Base-by-base conservation (phyloP, 257 asterid species). In the Rubia yunnanensis region DNA sequence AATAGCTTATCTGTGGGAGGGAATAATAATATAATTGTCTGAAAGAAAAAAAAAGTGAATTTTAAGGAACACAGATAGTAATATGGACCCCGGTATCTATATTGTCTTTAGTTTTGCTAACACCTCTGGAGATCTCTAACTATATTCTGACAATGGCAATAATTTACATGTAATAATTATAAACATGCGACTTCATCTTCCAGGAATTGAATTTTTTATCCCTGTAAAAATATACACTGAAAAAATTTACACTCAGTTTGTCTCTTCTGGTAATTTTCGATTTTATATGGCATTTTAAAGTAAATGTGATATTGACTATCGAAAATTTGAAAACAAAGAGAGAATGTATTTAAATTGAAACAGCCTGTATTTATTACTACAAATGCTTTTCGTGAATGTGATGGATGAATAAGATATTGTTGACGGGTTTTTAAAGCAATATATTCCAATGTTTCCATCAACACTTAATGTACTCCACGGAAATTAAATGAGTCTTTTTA, bases 321-420 rank as follows among this genome's bases (percentile, higher is more conserved):
- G 60, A 1, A 52, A 50, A 30, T 49, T 22, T 50, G 70, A 32
- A 52, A 66, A 28, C 23, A 50, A 5, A n/a, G 10, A 49, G 26
- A 49, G 11, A 49, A 49, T 50, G 50, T 13, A 44, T 23, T 32
- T 7, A 34, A 3, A 22, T 3, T 34, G 10, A 6, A 14, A 36
- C 70, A 34, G 46, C 34, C 70, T 52, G 70, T 66, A 66, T 66
- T 23, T 66, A 52, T 66, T 50, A 39, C 70, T 22, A 34, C 46
- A 66, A 66, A 22, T 32, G 62, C 27, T 11, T 20, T 53, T 39
- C 38, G 36, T 32, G 62, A 66, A 66, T 66, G 63, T 34, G 70
- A 66, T 52, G 52, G 62, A 66, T 32, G 70, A 34, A 14, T 59
- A 23, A 52, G 36, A 60, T 34, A 31, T 50, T 53, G 52, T 52